Conservation (phyloP, 2,329 filamentous ascomycete species). For the Fusarium sp. region DNA sequence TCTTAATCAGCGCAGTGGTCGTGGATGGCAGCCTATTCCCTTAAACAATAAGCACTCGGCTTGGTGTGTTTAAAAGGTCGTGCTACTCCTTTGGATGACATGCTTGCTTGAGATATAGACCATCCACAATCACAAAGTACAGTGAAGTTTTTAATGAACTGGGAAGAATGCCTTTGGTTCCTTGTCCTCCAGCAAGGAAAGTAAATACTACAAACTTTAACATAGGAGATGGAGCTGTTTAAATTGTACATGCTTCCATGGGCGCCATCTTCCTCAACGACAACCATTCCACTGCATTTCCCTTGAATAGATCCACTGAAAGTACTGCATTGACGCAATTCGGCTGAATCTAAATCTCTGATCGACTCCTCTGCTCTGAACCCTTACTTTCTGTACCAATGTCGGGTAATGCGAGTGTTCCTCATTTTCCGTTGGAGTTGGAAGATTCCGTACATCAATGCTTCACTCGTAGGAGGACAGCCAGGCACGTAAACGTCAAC, state of each 20-base stretch:
- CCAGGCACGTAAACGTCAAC: conserved; percentile 85
- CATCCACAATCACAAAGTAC: background rate
- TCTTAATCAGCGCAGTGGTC: background rate
- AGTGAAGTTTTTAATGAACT: background rate
- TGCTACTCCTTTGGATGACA: background rate
- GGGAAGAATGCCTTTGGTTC: background rate
- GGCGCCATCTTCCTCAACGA: background rate
- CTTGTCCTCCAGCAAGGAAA: background rate
- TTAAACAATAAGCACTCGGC: background rate
- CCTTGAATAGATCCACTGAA: background rate
- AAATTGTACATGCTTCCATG: background rate
- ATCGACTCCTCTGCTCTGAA: background rate
- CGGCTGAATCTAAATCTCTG: background rate
- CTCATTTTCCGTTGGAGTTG: conserved; percentile 82
- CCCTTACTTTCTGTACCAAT: conserved; percentile 68
- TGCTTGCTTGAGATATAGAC: background rate
- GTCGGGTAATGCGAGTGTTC: conserved; percentile 63
- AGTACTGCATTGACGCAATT: background rate
- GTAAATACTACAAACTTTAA: conserved; percentile 3
- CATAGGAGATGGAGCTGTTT: conserved; percentile 4
- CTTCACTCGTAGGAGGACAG: conserved; percentile 71
- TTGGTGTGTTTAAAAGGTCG: background rate
- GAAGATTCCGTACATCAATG: conserved; percentile 77
- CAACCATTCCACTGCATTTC: background rate
- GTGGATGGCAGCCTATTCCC: background rate